Conservation (phyloP, 768 basidiomycete species). For the Boletellus ananiceps region DNA sequence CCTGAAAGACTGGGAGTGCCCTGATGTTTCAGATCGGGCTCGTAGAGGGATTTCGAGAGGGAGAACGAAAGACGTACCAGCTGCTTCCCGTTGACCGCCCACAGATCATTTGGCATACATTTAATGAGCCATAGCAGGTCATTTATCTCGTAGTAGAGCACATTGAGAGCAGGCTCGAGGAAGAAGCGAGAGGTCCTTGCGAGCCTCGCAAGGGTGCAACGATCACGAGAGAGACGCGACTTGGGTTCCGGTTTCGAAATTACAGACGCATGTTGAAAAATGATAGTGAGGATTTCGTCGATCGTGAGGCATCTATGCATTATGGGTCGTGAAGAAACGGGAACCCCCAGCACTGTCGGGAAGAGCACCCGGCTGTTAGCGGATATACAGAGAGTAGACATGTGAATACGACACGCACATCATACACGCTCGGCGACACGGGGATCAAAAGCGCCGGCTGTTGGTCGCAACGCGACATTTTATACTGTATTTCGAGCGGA, state of each 20-base stretch:
- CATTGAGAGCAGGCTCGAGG: slow-evolving; percentile 31
- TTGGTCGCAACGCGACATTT: not conserved
- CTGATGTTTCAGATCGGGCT: slow-evolving; percentile 8
- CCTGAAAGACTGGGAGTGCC: slow-evolving; percentile 16
- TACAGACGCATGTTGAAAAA: slow-evolving; percentile 29
- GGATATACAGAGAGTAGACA: not conserved
- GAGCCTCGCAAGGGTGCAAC: slow-evolving; percentile 29
- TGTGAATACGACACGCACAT: slow-evolving; percentile 16
- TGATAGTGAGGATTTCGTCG: slow-evolving; percentile 31
- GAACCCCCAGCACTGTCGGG: slow-evolving; percentile 13
- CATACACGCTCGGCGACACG: slow-evolving; percentile 18
- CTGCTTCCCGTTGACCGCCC: slow-evolving; percentile 30
- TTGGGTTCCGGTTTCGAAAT: slow-evolving; percentile 27
- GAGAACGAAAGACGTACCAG: slow-evolving; percentile 15
- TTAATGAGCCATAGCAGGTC: slow-evolving; percentile 31
- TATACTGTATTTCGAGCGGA: slow-evolving; percentile 23
- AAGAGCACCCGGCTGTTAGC: slow-evolving; percentile 1
- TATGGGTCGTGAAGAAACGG: slow-evolving; percentile 14
- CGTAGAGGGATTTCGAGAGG: not conserved
- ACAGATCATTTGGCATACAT: slow-evolving; percentile 29
- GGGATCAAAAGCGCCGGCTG: slow-evolving; percentile 10
- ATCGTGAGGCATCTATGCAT: slow-evolving; percentile 33
- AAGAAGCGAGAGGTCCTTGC: slow-evolving; percentile 30
- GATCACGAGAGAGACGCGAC: slow-evolving; percentile 28
- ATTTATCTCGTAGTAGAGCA: slow-evolving; percentile 28